Evolutionary conservation across 1,284 basidiomycete genomes (phyloP).

Genomic region (Leccinum angustisporum): DNA sequence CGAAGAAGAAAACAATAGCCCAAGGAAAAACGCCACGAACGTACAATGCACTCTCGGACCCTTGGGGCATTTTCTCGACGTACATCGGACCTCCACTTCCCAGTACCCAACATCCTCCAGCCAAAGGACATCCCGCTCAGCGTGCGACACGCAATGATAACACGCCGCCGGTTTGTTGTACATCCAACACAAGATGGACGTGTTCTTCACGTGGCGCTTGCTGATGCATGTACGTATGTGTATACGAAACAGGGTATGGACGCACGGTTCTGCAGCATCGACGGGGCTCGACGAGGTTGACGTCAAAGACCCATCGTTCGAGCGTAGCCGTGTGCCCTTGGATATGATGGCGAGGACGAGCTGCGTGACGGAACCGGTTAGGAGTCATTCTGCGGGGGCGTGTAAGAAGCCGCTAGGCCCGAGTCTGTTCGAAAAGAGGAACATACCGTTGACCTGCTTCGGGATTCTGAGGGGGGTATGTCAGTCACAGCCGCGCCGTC

Average conservation of each 20-base stretch:
- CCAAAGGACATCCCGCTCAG: no score
- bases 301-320: slow-evolving; percentile 98
- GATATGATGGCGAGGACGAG: slow-evolving; percentile 96
- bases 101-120: no score
- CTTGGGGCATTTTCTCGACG: no score
- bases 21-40: no score
- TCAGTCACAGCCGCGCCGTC: background rate
- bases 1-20: no score
- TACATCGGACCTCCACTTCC: no score
- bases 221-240: background rate
- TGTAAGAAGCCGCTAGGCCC: background rate
- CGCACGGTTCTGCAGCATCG: slow-evolving; percentile 51
- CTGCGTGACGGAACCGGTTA: slow-evolving; percentile 87
- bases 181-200: no score
- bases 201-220: no score
- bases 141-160: no score
- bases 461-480: slow-evolving; percentile 61
- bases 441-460: slow-evolving; percentile 84
- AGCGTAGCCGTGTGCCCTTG: slow-evolving; percentile 86
- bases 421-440: background rate
- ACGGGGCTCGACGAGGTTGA: slow-evolving; percentile 74
- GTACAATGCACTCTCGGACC: no score
- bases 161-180: no score
- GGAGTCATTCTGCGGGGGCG: slow-evolving; percentile 74
- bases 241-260: background rate